Evolutionary conservation across 768 basidiomycete species (phyloP).

Genomic region (Kwoniella sp.): DNA sequence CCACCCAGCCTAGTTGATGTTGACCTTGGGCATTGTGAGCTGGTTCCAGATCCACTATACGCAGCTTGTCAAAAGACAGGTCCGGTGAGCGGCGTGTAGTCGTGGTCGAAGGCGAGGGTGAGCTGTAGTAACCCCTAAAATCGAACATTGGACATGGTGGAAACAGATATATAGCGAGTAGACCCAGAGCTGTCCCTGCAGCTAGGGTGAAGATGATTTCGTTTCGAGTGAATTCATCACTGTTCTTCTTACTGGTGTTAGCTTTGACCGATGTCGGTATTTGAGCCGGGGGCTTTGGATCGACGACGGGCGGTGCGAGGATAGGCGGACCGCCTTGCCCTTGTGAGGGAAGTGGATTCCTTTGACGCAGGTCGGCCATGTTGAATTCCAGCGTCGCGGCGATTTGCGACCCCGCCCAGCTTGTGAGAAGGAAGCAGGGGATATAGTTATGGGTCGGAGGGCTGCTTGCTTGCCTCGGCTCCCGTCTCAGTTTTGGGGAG

Average conservation of each 20-base stretch:
- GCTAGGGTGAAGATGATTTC: not conserved
- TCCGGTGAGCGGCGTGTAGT: not conserved
- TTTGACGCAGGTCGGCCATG: not conserved
- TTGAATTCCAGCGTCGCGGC: not conserved
- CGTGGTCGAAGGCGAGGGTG: not conserved
- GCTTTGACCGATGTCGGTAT: too few species aligned
- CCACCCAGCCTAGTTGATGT: not conserved
- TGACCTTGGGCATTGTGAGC: too few species aligned
- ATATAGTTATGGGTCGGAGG: too few species aligned
- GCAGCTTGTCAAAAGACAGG: not conserved
- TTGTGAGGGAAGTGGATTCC: not conserved
- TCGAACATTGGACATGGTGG: not conserved
- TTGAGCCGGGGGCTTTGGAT: too few species aligned
- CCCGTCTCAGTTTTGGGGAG: too few species aligned
- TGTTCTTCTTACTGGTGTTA: too few species aligned
- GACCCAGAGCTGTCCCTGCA: not conserved
- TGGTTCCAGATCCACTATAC: too few species aligned
- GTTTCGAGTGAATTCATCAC: not conserved
- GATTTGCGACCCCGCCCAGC: too few species aligned
- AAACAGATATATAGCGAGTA: not conserved
- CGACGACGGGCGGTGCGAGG: not conserved
- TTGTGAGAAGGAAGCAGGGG: too few species aligned
- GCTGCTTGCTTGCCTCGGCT: too few species aligned
- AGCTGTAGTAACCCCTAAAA: not conserved
- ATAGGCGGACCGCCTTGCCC: not conserved